phyloP scores from a whole-genome alignment of 805 yeast species.

The Starmerella sirachaensis region DNA sequence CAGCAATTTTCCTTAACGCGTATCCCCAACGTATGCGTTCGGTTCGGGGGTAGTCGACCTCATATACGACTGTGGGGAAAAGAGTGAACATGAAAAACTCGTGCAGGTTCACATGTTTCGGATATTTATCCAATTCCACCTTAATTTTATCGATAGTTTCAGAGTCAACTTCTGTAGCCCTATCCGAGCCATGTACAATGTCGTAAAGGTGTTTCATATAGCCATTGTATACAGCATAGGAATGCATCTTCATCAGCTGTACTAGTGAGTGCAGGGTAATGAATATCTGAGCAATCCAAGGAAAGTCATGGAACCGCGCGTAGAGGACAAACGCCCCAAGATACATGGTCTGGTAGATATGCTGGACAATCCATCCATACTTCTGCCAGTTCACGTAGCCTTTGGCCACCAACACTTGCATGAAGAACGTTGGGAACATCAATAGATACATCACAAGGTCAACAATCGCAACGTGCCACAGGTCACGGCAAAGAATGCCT shows the following conservation, averaged over 20 bases:
- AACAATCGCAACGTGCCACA: conserved; percentile 55
- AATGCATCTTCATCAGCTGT: conserved; percentile 87
- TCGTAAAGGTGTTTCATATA: conserved; percentile 40
- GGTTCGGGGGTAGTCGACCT: conserved; percentile 72
- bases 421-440: conserved; percentile 45
- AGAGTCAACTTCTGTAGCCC: conserved; percentile 1
- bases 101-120: conserved; percentile 49
- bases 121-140: conserved; percentile 65
- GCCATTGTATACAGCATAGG: conserved; percentile 85
- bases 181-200: conserved; percentile 7
- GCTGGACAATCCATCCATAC: conserved; percentile 53
- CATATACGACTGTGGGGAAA: conserved; percentile 71
- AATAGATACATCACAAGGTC: conserved; percentile 66
- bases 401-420: conserved; percentile 45
- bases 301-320: conserved; percentile 46
- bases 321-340: conserved; percentile 42
- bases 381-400: conserved; percentile 46
- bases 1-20: conserved; percentile 55
- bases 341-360: conserved; percentile 43
- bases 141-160: conserved; percentile 52
- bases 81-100: conserved; percentile 70
- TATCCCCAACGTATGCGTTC: conserved; percentile 54
- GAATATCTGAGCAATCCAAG: conserved; percentile 88
- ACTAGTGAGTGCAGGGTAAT: conserved; percentile 75
- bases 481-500: conserved; percentile 44